Evolutionary conservation across 805 yeast species (phyloP), one percentile per base, ranked within the genome.

Genomic region (Starmerella apis): DNA sequence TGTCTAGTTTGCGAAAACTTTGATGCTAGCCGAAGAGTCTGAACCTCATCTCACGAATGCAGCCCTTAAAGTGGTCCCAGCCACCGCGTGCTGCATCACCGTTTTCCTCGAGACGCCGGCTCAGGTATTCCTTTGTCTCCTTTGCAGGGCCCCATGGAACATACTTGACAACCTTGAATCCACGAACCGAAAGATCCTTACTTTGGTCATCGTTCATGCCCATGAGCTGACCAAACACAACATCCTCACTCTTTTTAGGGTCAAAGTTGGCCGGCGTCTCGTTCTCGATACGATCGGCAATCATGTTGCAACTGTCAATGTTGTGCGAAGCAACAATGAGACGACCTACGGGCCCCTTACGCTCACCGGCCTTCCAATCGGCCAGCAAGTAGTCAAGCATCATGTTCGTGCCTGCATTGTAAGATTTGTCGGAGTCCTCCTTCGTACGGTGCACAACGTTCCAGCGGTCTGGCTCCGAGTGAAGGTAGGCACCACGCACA

Each of bases 61-160:
- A 55, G 41, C 52, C 52, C 16, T 52, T 24, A 49, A 58, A 56
- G 49, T 54, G 56, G 24, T 47, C 54, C 61, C 61, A 58, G 48
- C 61, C 63, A 24, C 61, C 59, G 35, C 63, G 59, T n/a, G 61
- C 63, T 18, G 63, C 63, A 38, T 88, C 96, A 22, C 96, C 96
- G 63, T 88, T 88, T 70, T 88, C 97, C 70, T 88, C 96, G 55
- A 88, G 72, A 69, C 97, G 78, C 72, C 97, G 80, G 55, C 81
- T 71, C 54, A 88, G 69, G 64, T 88, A 88, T 59, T 86, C 95
- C 70, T 85, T 86, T 51, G 96, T 87, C 69, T 90, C 96, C 58
- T 78, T 68, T 49, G 95, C 94, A 30, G 96, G 96, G 9, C 96
- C 96, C 96, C 96, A 88, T 16, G 96, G 94, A 55, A 88, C 96